These are phyloP conservation scores for Phytophthora crassamura DNA, from an alignment of 352 stramenopile genomes.

Conservation along the genomic window DNA sequence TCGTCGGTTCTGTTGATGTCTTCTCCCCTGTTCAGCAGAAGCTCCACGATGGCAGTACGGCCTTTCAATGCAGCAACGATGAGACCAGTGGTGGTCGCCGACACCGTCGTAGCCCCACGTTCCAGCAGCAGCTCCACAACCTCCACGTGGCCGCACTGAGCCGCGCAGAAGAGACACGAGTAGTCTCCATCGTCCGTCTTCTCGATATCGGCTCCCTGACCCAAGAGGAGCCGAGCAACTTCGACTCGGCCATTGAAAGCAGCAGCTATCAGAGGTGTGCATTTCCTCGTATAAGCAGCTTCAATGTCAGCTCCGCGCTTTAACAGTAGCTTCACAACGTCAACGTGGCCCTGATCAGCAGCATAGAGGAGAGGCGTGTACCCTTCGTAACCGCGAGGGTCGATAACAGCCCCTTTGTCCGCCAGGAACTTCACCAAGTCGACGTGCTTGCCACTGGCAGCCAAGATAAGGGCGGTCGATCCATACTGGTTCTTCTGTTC, in stretches of 20 bases:
- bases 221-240: neutral
- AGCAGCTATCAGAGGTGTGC: neutral
- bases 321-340: neutral
- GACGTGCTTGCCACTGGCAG: neutral
- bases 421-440: neutral
- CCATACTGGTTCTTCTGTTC: neutral
- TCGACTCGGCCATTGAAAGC: neutral
- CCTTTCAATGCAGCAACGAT: neutral
- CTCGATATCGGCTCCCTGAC: neutral
- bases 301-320: neutral
- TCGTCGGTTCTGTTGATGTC: neutral
- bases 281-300: neutral
- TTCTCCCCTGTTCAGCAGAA: neutral
- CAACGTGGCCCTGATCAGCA: neutral
- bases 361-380: neutral
- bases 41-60: neutral
- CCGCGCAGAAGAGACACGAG: neutral
- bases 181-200: neutral
- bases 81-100: neutral
- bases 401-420: slow-evolving; percentile 1
- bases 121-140: slow-evolving; percentile 1
- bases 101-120: neutral
- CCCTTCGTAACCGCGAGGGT: neutral
- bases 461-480: neutral
- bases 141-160: neutral